Evolutionary conservation across 2,329 filamentous ascomycete species (phyloP), one percentile per base, ranked within the genome.

Genomic region (Verticillium alfalfae): DNA sequence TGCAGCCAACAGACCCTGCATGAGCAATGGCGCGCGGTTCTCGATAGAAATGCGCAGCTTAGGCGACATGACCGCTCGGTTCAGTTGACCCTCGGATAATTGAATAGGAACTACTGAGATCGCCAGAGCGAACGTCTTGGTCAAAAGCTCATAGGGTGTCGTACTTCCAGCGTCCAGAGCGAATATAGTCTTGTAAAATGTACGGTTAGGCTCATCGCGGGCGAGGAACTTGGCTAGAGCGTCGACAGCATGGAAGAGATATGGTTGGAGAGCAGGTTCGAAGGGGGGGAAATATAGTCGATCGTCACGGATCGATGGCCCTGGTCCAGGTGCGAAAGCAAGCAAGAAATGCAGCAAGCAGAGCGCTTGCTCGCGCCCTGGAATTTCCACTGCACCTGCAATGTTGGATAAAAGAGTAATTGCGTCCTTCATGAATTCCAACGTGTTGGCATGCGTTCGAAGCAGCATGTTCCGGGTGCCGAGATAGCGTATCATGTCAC

Each of bases 401-500:
- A 96, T 86, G 73, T 99, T 98, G 61, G 94, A 97, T 60, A 99
- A 81, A 67, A 96, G 87, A 16, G 92, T 89, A 62, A 98, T 86
- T 36, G 93, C 81, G 73, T 99, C 95, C 76, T 99, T 99, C 91
- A 97, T 96, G 69, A 98, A 94, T 74, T 99, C 95, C 66, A 97
- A 80, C 0, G 91, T 95, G 75, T 97, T 97, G 70, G 85, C 82
- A 66, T 95, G 85, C 3, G 88, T 92, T 45, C 92, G 87, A 52
- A 98, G 78, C 36, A 98, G 83, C 83, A 94, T 91, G 67, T 92
- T 92, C 15, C 93, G 89, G 4, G 93, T 97, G 36, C 94, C 95
- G 15, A 98, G 82, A 67, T 95, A 91, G 63, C 93, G 84, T 65
- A 98, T 93, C 4, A 93, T 85, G 56, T 88, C 88, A 62, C 92